Evolutionary conservation across 164 flowering plant species (phyloP), one percentile per base, ranked within the genome.

Genomic region (Magnolia sinica): DNA sequence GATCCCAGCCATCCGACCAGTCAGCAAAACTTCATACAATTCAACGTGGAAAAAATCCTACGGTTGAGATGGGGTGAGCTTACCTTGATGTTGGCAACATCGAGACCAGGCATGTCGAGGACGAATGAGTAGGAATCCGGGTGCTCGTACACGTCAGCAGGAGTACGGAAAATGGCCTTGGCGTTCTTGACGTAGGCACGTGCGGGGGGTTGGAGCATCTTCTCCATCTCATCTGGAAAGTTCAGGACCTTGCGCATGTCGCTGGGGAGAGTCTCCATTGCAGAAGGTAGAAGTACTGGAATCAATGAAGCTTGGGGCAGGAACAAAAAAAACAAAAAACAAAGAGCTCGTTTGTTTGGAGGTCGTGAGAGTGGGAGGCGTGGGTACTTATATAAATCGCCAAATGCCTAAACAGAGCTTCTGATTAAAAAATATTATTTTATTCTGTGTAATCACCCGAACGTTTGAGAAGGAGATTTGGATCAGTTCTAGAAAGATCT

Each of bases 31-130:
- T 58, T 58, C 14, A 16, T 58, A 58, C 63, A 58, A 16, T 10
- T 10, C 11, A 16, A 16, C 14, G 18, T 10, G 18, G 63, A 1
- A 16, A 58, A 1, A 58, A 16, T 10, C 29, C 29, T 27, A 27
- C 29, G 29, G 29, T 27, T 27, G 29, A 27, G 29, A 27, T 27
- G 68, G 22, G n/a, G 29, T 23, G 31, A 29, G 67, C 29, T 10
- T 50, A 77, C 83, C 80, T 81, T 77, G n/a, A 81, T 81, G 49
- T 81, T 77, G 16, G 22, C 64, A 1, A 68, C 75, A 64, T 81
- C 75, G 45, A 81, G 72, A 29, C 77, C 77, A 4, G 82, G 82
- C 82, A 80, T 80, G 64, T 77, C 82, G 71, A 81, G 77, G 50
- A 70, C 14, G 59, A 77, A 77, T 72, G 77, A 74, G 13, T 81